Base-by-base conservation (phyloP, 2,329 filamentous ascomycete species). In the Colletotrichum higginsianum region DNA sequence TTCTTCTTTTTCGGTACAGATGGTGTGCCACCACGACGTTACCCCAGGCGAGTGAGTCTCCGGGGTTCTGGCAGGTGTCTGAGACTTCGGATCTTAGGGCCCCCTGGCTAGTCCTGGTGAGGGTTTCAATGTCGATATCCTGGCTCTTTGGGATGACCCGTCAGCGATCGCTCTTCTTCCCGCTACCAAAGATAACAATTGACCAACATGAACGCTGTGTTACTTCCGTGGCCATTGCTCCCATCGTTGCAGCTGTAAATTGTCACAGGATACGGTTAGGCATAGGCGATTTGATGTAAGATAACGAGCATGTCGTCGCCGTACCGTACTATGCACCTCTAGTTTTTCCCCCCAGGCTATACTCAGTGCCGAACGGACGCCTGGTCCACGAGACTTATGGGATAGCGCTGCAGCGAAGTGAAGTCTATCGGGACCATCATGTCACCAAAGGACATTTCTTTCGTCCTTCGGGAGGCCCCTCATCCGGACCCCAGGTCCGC, bases 41-140 rank as follows among this genome's bases (percentile, higher is more conserved):
- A 58, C 26, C 18, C 61, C 44, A 53, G 44, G 60, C 49, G 50
- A 56, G 18, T 21, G 30, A 50, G 38, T 23, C 44, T 35, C 44
- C 66, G 56, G 52, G 44, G 65, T 52, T 21, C n/a, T 65, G 52
- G 38, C 61, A 66, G 38, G 62, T 46, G 46, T 50, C 61, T 60
- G 53, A 60, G 61, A 57, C 66, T 7, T 18, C 38, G 15, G 16
- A 38, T 57, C 52, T 58, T 53, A 13, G 52, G 58, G 44, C n/a
- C 60, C 52, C 61, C 30, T 58, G 60, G 52, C 42, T 23, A 13
- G 66, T 4, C 52, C 21, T 38, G 38, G 50, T 50, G 38, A 64
- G 26, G 52, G 60, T 30, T 12, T 35, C 11, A 50, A 40, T 35
- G 23, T 23, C 61, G 50, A 26, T 44, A 2, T 50, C 23, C 47